Evolutionary conservation across 495 filamentous ascomycete species (phyloP).

Genomic region (Penicillium roqueforti): DNA sequence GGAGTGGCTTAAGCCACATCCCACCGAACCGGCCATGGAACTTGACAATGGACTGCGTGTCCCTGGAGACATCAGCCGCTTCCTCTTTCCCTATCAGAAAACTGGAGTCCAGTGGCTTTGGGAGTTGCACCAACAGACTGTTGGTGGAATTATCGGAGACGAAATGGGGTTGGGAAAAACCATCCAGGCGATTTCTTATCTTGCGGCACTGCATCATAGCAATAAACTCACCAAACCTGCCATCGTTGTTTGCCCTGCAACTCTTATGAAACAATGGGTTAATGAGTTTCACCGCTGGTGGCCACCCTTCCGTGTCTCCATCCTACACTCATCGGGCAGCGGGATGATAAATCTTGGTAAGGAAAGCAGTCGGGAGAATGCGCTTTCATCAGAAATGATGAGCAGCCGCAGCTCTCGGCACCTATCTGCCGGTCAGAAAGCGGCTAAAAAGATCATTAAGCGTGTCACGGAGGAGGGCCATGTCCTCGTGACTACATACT

Average conservation of each 20-base stretch:
- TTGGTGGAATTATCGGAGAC: constrained; percentile 92
- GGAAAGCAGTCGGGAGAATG: constrained; percentile 69
- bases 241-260: constrained; percentile 87
- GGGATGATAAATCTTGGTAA: constrained; percentile 81
- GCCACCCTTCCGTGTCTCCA: constrained; percentile 90
- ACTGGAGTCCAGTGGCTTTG: constrained; percentile 96
- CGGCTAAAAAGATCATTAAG: constrained; percentile 73
- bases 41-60: constrained; percentile 72
- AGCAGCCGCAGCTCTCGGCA: constrained; percentile 28
- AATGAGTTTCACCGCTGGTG: constrained; percentile 98
- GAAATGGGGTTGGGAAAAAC: constrained; percentile 99
- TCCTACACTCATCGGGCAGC: constrained; percentile 90
- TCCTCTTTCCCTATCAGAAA: constrained; percentile 92
- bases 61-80: constrained; percentile 86
- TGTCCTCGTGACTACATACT: constrained; percentile 91
- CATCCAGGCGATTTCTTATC: constrained; percentile 86
- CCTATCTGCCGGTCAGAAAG: constrained; percentile 51
- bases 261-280: constrained; percentile 94
- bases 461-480: constrained; percentile 83
- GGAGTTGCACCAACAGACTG: constrained; percentile 80
- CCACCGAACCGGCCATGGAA: constrained; percentile 65
- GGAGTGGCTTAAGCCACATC: constrained; percentile 86
- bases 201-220: constrained; percentile 88
- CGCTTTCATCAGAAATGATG: constrained; percentile 43
- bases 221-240: constrained; percentile 76